These are phyloP conservation scores for Penicillium macrosclerotiorum DNA, from an alignment of 495 filamentous ascomycete species.

Conservation along the genomic window DNA sequence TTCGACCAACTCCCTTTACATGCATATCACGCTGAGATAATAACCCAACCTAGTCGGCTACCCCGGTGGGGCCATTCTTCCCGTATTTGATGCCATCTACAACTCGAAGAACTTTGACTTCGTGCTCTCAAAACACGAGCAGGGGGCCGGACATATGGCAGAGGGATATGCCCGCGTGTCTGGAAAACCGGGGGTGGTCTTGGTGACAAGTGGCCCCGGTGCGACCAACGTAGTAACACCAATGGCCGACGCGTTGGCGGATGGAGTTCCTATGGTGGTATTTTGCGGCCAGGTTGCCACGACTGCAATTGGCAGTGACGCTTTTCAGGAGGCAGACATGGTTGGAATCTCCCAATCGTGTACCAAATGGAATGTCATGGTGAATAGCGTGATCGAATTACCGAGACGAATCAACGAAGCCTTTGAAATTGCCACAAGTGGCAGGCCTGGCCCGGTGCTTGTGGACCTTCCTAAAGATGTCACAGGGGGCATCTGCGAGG, in stretches of 20 bases:
- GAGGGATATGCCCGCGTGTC: conserved; percentile 61
- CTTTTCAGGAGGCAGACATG: conserved; percentile 66
- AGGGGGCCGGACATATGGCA: conserved; percentile 67
- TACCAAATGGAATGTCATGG: conserved; percentile 67
- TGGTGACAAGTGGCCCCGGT: conserved; percentile 65
- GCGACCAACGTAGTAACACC: conserved; percentile 63
- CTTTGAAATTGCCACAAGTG: conserved; percentile 60
- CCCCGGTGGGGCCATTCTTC: conserved; percentile 48
- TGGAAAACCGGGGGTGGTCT: conserved; percentile 58
- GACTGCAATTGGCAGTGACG: conserved; percentile 54
- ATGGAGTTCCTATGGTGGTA: conserved; percentile 62
- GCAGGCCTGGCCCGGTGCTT: conserved; percentile 59
- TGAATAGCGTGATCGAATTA: conserved; percentile 58
- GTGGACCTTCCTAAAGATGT: conserved; percentile 63
- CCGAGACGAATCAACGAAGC: conserved; percentile 60
- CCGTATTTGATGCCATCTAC: conserved; percentile 62
- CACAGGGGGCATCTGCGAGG: conserved; percentile 34
- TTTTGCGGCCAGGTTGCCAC: conserved; percentile 61
- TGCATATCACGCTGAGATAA: too few species aligned
- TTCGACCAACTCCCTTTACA: too few species aligned
- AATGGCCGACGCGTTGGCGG: conserved; percentile 60
- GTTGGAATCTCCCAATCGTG: conserved; percentile 59
- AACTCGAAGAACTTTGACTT: conserved; percentile 62
- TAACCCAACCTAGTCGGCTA: conserved; percentile 49
- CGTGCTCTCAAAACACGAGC: conserved; percentile 60